Conservation (phyloP, 2,329 filamentous ascomycete species). For the Balansia obtecta region DNA sequence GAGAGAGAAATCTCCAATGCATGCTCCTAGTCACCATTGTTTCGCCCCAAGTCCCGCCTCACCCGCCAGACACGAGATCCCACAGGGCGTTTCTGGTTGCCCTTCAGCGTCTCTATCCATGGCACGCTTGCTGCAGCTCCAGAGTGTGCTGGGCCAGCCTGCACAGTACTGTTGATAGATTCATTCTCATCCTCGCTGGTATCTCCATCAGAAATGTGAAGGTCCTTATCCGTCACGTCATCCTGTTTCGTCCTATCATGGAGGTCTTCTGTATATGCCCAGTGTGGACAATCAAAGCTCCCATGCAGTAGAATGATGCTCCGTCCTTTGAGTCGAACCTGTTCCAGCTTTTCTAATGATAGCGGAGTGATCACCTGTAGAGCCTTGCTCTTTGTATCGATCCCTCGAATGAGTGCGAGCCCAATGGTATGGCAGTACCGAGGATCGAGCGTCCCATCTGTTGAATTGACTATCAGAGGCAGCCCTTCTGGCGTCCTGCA, state of each 20-base stretch:
- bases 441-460: constrained; percentile 46
- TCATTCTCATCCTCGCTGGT: constrained; percentile 18
- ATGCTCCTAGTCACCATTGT: constrained; percentile 11
- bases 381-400: constrained; percentile 40
- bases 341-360: constrained; percentile 24
- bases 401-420: constrained; percentile 56
- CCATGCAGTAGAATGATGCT: constrained; percentile 53
- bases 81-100: constrained; percentile 40
- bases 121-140: constrained; percentile 26
- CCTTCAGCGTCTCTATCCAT: constrained; percentile 47
- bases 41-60: constrained; percentile 45
- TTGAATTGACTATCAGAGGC: constrained; percentile 47
- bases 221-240: constrained; percentile 16
- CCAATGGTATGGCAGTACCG: constrained; percentile 46
- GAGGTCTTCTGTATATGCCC: constrained; percentile 56
- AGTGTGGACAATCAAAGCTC: constrained; percentile 54
- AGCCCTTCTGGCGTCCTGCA: constrained; percentile 34
- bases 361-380: constrained; percentile 58
- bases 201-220: constrained; percentile 23
- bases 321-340: constrained; percentile 27
- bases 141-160: constrained; percentile 7
- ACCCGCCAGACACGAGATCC: constrained; percentile 53
- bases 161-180: constrained; percentile 10
- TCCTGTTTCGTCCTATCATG: constrained; percentile 25
- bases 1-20: background rate